These are phyloP conservation scores for Adiantum capillusveneris DNA, from an alignment of 75 land plant species.

Conservation along the genomic window DNA sequence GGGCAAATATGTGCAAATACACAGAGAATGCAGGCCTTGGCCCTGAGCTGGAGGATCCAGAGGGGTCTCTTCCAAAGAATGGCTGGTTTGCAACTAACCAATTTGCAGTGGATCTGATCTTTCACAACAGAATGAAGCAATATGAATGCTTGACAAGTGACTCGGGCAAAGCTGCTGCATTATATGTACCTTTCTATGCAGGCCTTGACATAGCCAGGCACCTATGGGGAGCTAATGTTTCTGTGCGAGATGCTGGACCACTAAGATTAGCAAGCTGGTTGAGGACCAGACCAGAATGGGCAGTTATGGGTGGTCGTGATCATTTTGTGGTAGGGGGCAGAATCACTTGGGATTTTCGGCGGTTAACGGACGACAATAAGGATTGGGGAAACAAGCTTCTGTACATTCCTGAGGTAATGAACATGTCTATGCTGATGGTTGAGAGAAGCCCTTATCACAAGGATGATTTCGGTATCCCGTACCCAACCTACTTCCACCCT, in stretches of 20 bases:
- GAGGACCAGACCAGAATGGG: constrained; percentile 62
- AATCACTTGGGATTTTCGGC: constrained; percentile 97
- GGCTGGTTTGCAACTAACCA: constrained; percentile 97
- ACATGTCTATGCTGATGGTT: constrained; percentile 90
- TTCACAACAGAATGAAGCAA: constrained; percentile 86
- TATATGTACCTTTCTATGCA: constrained; percentile 94
- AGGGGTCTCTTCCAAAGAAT: constrained; percentile 58
- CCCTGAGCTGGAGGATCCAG: constrained; percentile 63
- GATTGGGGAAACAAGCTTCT: constrained; percentile 98
- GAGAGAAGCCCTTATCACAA: constrained; percentile 90
- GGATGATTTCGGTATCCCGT: constrained; percentile 90
- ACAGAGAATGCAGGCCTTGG: constrained; percentile 81
- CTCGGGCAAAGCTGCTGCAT: constrained; percentile 69
- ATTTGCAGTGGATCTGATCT: constrained; percentile 91
- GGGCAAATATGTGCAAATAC: constrained; percentile 94
- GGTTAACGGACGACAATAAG: constrained; percentile 50
- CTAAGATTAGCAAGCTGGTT: constrained; percentile 69
- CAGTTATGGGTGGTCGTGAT: constrained; percentile 63
- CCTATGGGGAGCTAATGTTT: constrained; percentile 77
- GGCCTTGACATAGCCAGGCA: constrained; percentile 83
- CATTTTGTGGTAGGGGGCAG: constrained; percentile 95
- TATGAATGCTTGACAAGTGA: constrained; percentile 84
- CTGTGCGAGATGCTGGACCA: constrained; percentile 62
- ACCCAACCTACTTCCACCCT: constrained; percentile 98
- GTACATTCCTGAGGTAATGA: constrained; percentile 70